Percentiles rank a stretch among this genome's conserved stretches.
These are phyloP conservation scores for Phytophthora niederhauseri DNA, from an alignment of 352 stramenopile species.

Conservation along the genomic window DNA sequence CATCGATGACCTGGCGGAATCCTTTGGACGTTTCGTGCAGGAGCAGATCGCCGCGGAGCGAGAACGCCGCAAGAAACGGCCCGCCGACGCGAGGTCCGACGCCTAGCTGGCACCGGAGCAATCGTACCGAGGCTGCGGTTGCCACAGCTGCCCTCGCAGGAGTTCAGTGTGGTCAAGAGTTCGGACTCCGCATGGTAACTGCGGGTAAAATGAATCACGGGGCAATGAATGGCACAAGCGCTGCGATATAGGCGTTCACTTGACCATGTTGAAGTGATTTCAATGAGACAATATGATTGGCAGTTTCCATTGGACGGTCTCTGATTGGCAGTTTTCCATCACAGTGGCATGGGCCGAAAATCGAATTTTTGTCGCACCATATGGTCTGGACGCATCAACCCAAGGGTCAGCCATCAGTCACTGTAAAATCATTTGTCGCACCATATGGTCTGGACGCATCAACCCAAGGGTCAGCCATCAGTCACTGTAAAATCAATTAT, in stretches of 20 bases:
- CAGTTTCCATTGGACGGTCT: neutral
- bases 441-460: slow-evolving; percentile 21
- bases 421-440: slow-evolving; percentile 30
- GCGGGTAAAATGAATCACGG: neutral
- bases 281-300: slow-evolving; percentile 14
- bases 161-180: neutral
- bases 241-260: no score
- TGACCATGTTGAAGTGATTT: neutral
- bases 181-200: neutral
- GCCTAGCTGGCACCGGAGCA: neutral
- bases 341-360: slow-evolving; percentile 16
- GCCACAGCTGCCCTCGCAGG: neutral
- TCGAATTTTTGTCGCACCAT: slow-evolving; percentile 34
- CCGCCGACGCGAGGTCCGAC: slow-evolving; percentile 17
- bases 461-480: neutral
- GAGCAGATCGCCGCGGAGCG: slow-evolving; percentile 56
- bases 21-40: slow-evolving; percentile 59
- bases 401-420: neutral
- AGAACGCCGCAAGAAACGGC: slow-evolving; percentile 41
- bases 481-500: neutral
- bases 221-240: no score
- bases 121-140: neutral
- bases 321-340: slow-evolving; percentile 10
- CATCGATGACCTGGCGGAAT: slow-evolving; percentile 61
- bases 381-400: slow-evolving; percentile 17